phyloP scores from a whole-genome alignment of 2,329 filamentous ascomycete species.

The Tolypocladium paradoxum region DNA sequence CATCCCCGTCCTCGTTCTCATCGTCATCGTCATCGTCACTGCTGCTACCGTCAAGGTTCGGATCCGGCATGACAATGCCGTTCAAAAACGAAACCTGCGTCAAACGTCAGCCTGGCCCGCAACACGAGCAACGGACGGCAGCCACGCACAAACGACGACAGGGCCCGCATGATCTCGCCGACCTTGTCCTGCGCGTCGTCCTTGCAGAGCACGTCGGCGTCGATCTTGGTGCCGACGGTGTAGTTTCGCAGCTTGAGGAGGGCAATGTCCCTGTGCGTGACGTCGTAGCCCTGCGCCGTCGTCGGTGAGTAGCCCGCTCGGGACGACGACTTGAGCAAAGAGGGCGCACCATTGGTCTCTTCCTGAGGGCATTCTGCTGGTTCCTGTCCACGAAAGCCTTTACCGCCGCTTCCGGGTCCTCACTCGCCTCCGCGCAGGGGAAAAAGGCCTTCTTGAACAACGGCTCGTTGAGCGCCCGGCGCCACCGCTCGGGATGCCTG shows the following conservation, averaged over 20 bases:
- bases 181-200: conserved; percentile 55
- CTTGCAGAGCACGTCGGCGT: conserved; percentile 53
- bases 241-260: conserved; percentile 74
- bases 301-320: neutral
- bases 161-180: conserved; percentile 49
- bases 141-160: conserved; percentile 63
- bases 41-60: conserved; percentile 28
- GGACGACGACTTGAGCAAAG: neutral
- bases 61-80: conserved; percentile 63
- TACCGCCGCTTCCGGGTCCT: conserved; percentile 42
- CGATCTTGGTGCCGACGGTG: conserved; percentile 56
- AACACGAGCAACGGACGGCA: neutral
- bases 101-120: neutral
- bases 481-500: conserved; percentile 57
- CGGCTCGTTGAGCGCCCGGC: conserved; percentile 51
- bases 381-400: conserved; percentile 63
- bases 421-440: conserved; percentile 22
- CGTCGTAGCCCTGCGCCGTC: conserved; percentile 54
- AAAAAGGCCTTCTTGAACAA: conserved; percentile 56
- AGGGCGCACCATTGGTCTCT: conserved; percentile 66
- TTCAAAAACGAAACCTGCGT: conserved; percentile 61
- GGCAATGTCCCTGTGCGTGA: conserved; percentile 67
- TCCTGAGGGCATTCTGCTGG: conserved; percentile 67
- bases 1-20: conserved; percentile 4
- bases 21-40: conserved; percentile 23